These are phyloP conservation scores for Artemisia princeps DNA, from an alignment of 140 eudicot species.

Conservation along the genomic window DNA sequence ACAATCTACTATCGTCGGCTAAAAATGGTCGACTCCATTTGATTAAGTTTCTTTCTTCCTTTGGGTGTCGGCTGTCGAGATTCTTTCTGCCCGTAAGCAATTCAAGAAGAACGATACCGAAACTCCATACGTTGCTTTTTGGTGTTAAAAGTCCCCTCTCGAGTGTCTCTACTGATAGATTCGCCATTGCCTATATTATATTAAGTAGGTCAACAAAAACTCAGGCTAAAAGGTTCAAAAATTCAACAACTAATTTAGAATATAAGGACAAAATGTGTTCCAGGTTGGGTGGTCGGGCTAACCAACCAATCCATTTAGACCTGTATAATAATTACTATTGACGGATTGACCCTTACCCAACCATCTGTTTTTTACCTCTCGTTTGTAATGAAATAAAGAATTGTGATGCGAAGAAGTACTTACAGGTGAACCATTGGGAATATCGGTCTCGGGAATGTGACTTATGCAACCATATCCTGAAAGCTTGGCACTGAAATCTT, in stretches of 20 bases:
- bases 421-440: constrained; percentile 41
- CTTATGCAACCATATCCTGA: constrained; percentile 92
- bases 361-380: too few relatives aligned
- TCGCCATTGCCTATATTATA: constrained; percentile 59
- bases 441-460: constrained; percentile 69
- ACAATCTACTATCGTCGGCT: constrained; percentile 72
- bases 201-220: background rate
- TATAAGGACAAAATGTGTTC: too few relatives aligned
- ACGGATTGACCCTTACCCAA: too few relatives aligned
- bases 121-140: constrained; percentile 92
- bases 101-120: constrained; percentile 85
- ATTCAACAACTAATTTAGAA: too few relatives aligned
- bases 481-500: constrained; percentile 92
- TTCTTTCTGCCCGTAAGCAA: constrained; percentile 81
- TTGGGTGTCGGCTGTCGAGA: constrained; percentile 63
- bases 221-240: background rate
- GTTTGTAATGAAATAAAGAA: too few relatives aligned
- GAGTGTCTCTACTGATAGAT: constrained; percentile 72
- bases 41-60: constrained; percentile 81
- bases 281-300: background rate
- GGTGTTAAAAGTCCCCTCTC: constrained; percentile 88
- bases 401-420: background rate
- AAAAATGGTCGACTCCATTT: constrained; percentile 86
- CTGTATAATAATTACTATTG: background rate
- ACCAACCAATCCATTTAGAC: background rate